Percentiles rank a stretch among this genome's conserved stretches.
Conservation (phyloP, 2,329 filamentous ascomycete species). For the Venturia effusa region DNA sequence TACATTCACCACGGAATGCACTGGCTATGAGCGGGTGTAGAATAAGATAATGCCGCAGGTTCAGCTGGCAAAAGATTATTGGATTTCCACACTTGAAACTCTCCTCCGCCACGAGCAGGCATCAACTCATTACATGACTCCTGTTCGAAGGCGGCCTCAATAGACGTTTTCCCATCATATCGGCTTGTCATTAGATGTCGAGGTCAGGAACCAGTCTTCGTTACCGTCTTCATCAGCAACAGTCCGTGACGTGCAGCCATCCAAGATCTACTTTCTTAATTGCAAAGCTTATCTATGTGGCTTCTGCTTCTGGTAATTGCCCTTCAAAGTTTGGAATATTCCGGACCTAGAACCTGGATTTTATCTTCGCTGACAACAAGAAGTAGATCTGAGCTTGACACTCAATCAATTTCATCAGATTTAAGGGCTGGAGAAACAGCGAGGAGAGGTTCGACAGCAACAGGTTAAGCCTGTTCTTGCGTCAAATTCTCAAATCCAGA, state of each 20-base stretch:
- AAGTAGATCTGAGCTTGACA: background rate
- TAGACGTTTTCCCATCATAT: background rate
- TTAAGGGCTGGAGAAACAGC: background rate
- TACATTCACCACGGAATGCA: background rate
- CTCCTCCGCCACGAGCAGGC: background rate
- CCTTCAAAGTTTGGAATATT: background rate
- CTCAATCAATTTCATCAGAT: background rate
- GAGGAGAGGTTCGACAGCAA: background rate
- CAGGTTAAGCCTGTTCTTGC: background rate
- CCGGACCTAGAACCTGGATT: background rate
- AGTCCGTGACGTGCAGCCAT: background rate
- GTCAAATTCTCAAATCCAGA: background rate
- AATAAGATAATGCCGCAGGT: background rate
- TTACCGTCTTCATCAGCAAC: background rate
- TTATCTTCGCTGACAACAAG: background rate
- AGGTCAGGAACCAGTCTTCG: background rate
- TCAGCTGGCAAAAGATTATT: background rate
- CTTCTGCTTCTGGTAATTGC: background rate
- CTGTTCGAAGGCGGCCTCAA: background rate
- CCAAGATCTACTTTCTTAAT: background rate
- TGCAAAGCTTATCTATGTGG: background rate
- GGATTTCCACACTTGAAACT: background rate
- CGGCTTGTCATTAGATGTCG: background rate
- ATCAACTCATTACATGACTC: background rate
- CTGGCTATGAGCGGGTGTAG: background rate